Evolutionary conservation across 345 rosid genomes (phyloP).

Genomic region (Orychophragmus violaceus): DNA sequence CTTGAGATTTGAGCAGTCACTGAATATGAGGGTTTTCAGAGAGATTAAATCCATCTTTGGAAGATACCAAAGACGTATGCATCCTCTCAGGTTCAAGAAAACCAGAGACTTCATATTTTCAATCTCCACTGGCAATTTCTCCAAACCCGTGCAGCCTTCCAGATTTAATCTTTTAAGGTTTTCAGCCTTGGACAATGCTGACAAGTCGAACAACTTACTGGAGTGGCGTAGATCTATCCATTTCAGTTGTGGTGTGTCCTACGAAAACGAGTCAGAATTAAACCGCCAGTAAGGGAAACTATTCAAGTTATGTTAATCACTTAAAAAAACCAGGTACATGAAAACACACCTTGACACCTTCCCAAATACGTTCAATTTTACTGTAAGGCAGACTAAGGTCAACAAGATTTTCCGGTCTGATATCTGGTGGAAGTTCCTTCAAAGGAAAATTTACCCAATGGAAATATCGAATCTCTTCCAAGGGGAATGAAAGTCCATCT

Average conservation of each 20-base stretch:
- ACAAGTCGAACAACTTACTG: neutral
- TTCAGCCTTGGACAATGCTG: neutral
- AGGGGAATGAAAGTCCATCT: neutral
- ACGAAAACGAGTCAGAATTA: neutral
- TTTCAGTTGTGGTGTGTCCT: neutral
- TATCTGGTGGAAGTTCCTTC: neutral
- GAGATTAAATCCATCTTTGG: neutral
- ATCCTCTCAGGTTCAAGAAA: neutral
- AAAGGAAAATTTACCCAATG: neutral
- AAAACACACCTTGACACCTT: neutral
- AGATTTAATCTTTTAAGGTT: neutral
- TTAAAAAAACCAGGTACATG: neutral
- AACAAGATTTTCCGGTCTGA: neutral
- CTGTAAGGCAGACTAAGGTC: neutral
- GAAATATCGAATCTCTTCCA: neutral
- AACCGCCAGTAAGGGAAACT: neutral
- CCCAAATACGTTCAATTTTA: neutral
- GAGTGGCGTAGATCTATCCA: conserved; percentile 5
- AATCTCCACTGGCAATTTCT: neutral
- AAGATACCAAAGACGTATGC: neutral
- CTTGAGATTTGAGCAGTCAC: neutral
- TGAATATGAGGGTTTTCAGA: neutral
- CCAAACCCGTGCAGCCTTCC: conserved; percentile 2
- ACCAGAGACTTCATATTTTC: neutral
- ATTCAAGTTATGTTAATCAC: neutral